Base-by-base conservation (phyloP, 2,329 filamentous ascomycete species). In the Albifimbria verrucaria region DNA sequence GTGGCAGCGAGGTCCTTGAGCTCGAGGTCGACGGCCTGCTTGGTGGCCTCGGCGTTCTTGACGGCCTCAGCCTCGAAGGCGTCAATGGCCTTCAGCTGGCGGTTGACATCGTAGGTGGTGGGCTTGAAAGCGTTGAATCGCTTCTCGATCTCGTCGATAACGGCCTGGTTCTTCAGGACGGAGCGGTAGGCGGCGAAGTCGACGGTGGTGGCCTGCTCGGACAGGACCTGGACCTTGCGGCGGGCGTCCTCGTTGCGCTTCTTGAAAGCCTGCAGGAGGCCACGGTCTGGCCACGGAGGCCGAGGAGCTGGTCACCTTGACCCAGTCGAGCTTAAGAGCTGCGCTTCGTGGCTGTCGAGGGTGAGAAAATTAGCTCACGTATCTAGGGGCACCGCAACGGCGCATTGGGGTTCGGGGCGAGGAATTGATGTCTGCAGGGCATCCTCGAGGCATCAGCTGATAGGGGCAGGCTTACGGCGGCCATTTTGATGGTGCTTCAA, bases 281-380 rank as follows among this genome's bases (percentile, higher is more conserved):
- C 65, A 90, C 92, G 65, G 94, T 99, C 80, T 92, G 90, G 74
- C 94, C 94, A 76, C 90, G 90, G 75, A 99, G 91, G 75, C 93
- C 93, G 69, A 99, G 92, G 93, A 95, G 78, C 84, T 86, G 77
- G 88, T 88, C 71, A 99, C 86, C 81, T 95, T 94, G 79, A 86
- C 86, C 94, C 94, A 99, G 87, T 99, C 94, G 83, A 99, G 86
- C 86, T 97, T 99, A 78, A 95, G 86, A 77, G 93, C 92, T 82
- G 93, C 92, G 85, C 91, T 96, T 85, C 92, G 89, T 93, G 97
- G 75, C 74, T 59, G 57, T 52, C 49, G 51, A 56, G 62, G 52
- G 59, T 62, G 56, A 63, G 62, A 69, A 78, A 81, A 81, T 82
- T 81, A 82, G 80, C 79, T 81, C 79, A 79, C 62, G 56, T 51